These are phyloP conservation scores for Gossypium raimondii DNA, from an alignment of 345 rosid species.

Conservation along the genomic window DNA sequence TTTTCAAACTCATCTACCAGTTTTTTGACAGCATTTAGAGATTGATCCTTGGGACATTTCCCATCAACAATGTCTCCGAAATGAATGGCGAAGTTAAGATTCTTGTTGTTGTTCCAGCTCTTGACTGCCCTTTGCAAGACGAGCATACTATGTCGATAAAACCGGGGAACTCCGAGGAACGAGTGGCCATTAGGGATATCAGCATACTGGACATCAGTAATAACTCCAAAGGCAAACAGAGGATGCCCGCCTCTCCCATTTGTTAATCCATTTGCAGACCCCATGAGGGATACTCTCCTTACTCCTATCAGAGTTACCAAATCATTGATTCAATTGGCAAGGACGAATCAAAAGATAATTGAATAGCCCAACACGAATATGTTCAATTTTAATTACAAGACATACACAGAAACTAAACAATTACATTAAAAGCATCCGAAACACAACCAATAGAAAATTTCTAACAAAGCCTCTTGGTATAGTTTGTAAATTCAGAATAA, in stretches of 20 bases:
- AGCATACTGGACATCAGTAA: slow-evolving; percentile 84
- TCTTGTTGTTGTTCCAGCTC: slow-evolving; percentile 56
- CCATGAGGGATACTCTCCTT: slow-evolving; percentile 33
- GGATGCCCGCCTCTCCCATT: slow-evolving; percentile 37
- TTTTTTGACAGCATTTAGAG: slow-evolving; percentile 49
- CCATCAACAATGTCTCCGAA: slow-evolving; percentile 92
- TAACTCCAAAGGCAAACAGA: slow-evolving; percentile 81
- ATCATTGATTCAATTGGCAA: background rate
- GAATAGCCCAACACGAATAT: too few species aligned
- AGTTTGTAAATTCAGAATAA: background rate
- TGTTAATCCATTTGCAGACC: slow-evolving; percentile 26
- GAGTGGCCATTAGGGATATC: slow-evolving; percentile 86
- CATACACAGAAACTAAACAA: background rate
- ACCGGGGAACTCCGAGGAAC: slow-evolving; percentile 72
- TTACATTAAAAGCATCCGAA: background rate
- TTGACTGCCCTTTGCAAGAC: slow-evolving; percentile 69
- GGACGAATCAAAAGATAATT: background rate
- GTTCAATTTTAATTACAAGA: background rate
- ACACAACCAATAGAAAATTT: background rate
- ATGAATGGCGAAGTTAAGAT: slow-evolving; percentile 63
- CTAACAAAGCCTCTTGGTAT: background rate
- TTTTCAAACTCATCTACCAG: slow-evolving; percentile 51
- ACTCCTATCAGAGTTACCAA: slow-evolving; percentile 11
- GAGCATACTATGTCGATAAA: slow-evolving; percentile 65
- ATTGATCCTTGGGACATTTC: slow-evolving; percentile 60